A percentile compares a stretch with the other conserved stretches of the same genome.
Conservation (phyloP, 1,284 basidiomycete species). For the Xerocomus cyaneibrunnescens region DNA sequence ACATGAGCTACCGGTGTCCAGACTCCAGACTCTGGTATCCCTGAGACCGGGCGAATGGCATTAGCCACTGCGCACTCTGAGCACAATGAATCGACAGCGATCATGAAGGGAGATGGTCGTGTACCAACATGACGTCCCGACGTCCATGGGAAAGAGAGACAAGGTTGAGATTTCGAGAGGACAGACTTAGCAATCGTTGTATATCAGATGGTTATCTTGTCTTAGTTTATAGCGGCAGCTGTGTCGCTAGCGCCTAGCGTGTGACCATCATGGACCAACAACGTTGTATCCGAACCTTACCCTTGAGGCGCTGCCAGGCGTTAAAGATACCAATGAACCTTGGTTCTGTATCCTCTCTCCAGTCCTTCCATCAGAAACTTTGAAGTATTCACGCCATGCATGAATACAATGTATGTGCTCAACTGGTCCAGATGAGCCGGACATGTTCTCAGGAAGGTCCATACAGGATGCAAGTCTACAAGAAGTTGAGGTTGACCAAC, state of each 20-base stretch:
- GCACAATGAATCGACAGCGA: too few relatives aligned
- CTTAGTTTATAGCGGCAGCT: too few relatives aligned
- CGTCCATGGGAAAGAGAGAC: too few relatives aligned
- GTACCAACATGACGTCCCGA: too few relatives aligned
- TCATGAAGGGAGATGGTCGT: too few relatives aligned
- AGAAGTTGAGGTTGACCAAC: constrained; percentile 21
- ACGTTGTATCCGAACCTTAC: neutral
- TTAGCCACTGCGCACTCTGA: too few relatives aligned
- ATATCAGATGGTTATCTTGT: too few relatives aligned
- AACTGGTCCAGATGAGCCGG: neutral
- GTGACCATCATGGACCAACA: constrained; percentile 12
- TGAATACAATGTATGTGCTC: constrained; percentile 3
- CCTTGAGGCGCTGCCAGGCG: constrained; percentile 4
- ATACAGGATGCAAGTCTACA: neutral
- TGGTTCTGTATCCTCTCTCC: neutral
- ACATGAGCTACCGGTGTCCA: too few relatives aligned
- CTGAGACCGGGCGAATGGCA: too few relatives aligned
- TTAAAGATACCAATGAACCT: neutral
- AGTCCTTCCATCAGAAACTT: neutral
- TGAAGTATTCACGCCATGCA: constrained; percentile 5
- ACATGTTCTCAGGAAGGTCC: neutral
- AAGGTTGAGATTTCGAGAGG: too few relatives aligned
- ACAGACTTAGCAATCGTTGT: too few relatives aligned
- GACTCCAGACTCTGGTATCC: too few relatives aligned
- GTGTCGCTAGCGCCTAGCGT: neutral